These are phyloP conservation scores for Ganoderma boninense DNA, from an alignment of 1,284 basidiomycete species.

Conservation along the genomic window DNA sequence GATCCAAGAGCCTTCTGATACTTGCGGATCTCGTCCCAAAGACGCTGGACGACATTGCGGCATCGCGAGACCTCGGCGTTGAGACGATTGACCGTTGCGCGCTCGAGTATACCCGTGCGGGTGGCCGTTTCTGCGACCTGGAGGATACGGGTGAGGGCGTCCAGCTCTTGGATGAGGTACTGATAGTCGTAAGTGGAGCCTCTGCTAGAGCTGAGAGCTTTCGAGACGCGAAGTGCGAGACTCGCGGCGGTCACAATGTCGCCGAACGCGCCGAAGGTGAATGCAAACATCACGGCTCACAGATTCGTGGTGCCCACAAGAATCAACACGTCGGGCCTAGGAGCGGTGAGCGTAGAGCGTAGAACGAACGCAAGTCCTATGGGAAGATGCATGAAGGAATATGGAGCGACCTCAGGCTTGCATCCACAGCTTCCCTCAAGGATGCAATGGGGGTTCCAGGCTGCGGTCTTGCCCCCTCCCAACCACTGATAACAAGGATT, in stretches of 20 bases:
- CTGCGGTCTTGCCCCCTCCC: not conserved
- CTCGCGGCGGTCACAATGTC: constrained; percentile 29
- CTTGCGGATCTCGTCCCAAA: not conserved
- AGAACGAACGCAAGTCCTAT: too few species aligned
- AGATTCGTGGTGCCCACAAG: too few species aligned
- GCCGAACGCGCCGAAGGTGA: constrained; percentile 24
- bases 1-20: not conserved
- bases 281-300: not conserved
- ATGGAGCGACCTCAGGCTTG: not conserved
- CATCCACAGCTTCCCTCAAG: not conserved
- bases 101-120: not conserved
- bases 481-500: not conserved
- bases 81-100: not conserved
- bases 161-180: not conserved
- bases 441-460: not conserved
- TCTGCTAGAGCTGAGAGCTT: not conserved
- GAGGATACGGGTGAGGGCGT: not conserved
- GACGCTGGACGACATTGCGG: not conserved
- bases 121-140: not conserved
- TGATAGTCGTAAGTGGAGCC: not conserved
- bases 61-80: not conserved
- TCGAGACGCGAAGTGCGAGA: constrained; percentile 24
- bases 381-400: not conserved
- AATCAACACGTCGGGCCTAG: too few species aligned
- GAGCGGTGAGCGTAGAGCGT: too few species aligned